Evolutionary conservation across 768 basidiomycete species (phyloP).

Genomic region (Boletus rubroflammeus): DNA sequence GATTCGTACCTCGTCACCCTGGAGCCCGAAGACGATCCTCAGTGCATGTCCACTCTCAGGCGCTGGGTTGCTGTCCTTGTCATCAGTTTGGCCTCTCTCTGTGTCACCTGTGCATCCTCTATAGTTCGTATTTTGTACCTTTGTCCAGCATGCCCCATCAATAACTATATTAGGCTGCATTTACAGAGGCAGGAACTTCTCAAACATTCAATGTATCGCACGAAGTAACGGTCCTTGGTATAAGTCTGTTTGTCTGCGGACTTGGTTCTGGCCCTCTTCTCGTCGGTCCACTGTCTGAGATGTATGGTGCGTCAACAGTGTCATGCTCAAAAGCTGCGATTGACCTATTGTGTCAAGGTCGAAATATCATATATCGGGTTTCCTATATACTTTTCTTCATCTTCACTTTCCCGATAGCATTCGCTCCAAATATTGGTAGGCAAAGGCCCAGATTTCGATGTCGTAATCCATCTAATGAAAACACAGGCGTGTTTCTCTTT

Average conservation of each 20-base stretch:
- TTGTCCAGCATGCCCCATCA: neutral
- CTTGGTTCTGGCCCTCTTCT: slow-evolving; percentile 33
- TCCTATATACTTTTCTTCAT: slow-evolving; percentile 61
- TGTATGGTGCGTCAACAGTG: slow-evolving; percentile 22
- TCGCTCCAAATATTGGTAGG: slow-evolving; percentile 60
- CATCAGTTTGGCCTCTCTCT: slow-evolving; percentile 46
- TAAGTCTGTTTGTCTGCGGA: slow-evolving; percentile 44
- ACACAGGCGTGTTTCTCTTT: slow-evolving; percentile 54
- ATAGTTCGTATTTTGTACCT: slow-evolving; percentile 37
- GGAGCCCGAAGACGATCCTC: slow-evolving; percentile 41
- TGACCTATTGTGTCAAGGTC: slow-evolving; percentile 38
- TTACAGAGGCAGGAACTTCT: slow-evolving; percentile 59
- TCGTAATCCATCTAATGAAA: neutral
- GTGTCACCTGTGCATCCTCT: slow-evolving; percentile 55
- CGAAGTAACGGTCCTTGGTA: slow-evolving; percentile 47
- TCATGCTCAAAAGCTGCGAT: neutral
- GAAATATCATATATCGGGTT: slow-evolving; percentile 57
- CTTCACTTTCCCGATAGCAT: slow-evolving; percentile 69
- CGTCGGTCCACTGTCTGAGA: slow-evolving; percentile 43
- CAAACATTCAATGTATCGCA: slow-evolving; percentile 48
- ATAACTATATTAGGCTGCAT: slow-evolving; percentile 43
- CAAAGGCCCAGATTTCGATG: neutral
- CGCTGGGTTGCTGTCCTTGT: slow-evolving; percentile 49
- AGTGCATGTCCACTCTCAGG: slow-evolving; percentile 35
- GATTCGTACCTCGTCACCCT: slow-evolving; percentile 34